Percentiles rank a stretch among this genome's conserved stretches.
phyloP scores from a whole-genome alignment of 2,329 filamentous ascomycete species.

The Elsinoe arachidis region DNA sequence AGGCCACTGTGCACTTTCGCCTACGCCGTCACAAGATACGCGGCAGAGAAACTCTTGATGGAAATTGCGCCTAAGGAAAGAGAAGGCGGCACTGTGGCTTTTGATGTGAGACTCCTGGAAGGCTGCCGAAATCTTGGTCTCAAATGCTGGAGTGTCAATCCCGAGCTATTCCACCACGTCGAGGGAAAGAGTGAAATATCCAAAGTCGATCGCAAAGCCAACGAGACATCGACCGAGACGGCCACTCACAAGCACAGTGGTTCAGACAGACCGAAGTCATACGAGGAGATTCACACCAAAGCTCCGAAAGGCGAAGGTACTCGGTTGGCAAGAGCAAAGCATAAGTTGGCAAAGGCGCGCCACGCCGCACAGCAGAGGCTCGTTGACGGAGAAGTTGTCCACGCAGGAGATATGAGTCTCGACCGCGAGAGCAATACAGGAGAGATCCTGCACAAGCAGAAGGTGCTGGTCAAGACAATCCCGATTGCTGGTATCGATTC shows the following conservation, averaged over 20 bases:
- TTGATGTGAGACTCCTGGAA: conserved; percentile 33
- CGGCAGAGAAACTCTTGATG: conserved; percentile 26
- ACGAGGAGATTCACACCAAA: conserved; percentile 2
- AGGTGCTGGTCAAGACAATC: neutral
- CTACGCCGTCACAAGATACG: conserved; percentile 34
- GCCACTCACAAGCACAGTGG: neutral
- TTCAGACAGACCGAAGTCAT: neutral
- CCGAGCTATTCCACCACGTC: conserved; percentile 35
- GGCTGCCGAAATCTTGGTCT: conserved; percentile 30
- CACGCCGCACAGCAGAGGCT: neutral
- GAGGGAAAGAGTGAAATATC: conserved; percentile 31
- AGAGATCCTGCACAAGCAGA: neutral
- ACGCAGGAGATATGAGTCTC: neutral
- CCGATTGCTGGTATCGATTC: neutral
- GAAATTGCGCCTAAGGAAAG: conserved; percentile 29
- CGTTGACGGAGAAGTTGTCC: neutral
- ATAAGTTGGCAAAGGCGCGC: neutral
- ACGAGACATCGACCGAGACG: neutral
- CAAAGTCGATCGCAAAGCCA: neutral
- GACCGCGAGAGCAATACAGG: neutral
- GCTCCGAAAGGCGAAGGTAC: neutral
- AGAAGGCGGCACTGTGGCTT: conserved; percentile 28
- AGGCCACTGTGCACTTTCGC: conserved; percentile 39
- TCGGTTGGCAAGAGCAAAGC: neutral
- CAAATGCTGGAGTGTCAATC: conserved; percentile 30